These are phyloP conservation scores for Chamaecrista fasciculata DNA, from an alignment of 306 rosid genomes.

Conservation along the genomic window DNA sequence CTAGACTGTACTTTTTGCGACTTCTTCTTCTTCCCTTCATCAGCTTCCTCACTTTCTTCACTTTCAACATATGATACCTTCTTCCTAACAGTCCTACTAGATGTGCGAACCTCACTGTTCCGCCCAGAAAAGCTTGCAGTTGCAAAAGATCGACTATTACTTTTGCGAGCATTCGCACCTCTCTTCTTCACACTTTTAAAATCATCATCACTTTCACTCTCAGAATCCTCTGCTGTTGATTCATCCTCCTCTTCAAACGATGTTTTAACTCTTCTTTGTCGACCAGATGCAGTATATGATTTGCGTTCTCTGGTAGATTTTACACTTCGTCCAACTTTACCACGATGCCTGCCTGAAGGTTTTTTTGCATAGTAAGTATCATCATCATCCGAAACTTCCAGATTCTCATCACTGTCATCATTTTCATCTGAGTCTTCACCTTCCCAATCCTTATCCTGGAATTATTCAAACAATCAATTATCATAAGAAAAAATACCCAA, in stretches of 20 bases:
- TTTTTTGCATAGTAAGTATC: conserved; percentile 67
- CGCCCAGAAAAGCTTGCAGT: conserved; percentile 45
- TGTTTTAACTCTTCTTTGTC: conserved; percentile 69
- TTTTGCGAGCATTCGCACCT: conserved; percentile 59
- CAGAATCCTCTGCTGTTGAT: conserved; percentile 75
- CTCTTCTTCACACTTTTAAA: conserved; percentile 58
- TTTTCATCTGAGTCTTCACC: conserved; percentile 83
- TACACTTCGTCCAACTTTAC: conserved; percentile 53
- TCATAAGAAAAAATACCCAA: conserved; percentile 30
- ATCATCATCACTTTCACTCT: conserved; percentile 67
- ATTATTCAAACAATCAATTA: conserved; percentile 32
- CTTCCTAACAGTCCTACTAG: conserved; percentile 72
- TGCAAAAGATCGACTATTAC: conserved; percentile 48
- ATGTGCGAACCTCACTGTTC: conserved; percentile 79
- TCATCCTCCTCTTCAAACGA: conserved; percentile 82
- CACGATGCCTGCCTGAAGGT: conserved; percentile 53
- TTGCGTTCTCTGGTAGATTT: conserved; percentile 61
- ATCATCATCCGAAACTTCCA: conserved; percentile 75
- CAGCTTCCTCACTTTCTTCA: conserved; percentile 91
- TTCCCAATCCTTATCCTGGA: conserved; percentile 84
- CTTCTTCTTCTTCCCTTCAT: conserved; percentile 91
- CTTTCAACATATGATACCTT: conserved; percentile 99
- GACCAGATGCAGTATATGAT: conserved; percentile 48
- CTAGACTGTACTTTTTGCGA: conserved; percentile 64
- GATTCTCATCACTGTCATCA: conserved; percentile 62